Base-by-base conservation (phyloP, 2,329 filamentous ascomycete genomes). In the Fusarium pilosicola region DNA sequence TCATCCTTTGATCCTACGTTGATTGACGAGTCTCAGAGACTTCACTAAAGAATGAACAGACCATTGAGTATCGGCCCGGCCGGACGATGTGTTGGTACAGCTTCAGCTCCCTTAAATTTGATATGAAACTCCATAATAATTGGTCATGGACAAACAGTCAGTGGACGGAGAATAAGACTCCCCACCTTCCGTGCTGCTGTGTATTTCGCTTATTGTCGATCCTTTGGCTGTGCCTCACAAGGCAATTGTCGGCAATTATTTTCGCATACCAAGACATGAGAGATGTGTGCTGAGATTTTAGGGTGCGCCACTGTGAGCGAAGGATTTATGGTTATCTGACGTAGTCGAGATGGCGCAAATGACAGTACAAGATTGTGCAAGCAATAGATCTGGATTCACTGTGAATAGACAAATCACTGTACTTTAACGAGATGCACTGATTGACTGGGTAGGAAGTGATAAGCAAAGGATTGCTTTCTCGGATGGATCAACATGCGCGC, bases 301-400 rank as follows among this genome's bases (percentile, higher is more conserved):
- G 51, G 7, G 8, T 8, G 7, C 51, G 24, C n/a, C 10, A 36
- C 18, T 7, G 34, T 18, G n/a, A 28, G 18, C 32, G n/a, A 54
- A 54, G 24, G n/a, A 54, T 54, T 54, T 54, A 38, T 24, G 34
- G 51, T 54, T 38, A 54, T 54, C 20, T 54, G 32, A n/a, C 5
- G 2, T 17, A 2, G 5, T 17, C 8, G 5, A 20, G 12, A 17
- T 28, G 6, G 32, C 9, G 4, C 5, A 13, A 36, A 22, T 38
- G 30, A 28, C 13, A 17, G 17, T 8, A 11, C 0, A 52, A 36
- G 9, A 22, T 20, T 36, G 12, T 7, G 17, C 17, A 20, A 24
- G 8, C 7, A 0, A 18, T 32, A 0, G 3, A 18, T 32, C 7
- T 6, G 7, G 6, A 11, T 15, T 11, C 3, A 17, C 3, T 12